phyloP scores from a whole-genome alignment of 2,329 filamentous ascomycete species.

The Trichoderma sp. region DNA sequence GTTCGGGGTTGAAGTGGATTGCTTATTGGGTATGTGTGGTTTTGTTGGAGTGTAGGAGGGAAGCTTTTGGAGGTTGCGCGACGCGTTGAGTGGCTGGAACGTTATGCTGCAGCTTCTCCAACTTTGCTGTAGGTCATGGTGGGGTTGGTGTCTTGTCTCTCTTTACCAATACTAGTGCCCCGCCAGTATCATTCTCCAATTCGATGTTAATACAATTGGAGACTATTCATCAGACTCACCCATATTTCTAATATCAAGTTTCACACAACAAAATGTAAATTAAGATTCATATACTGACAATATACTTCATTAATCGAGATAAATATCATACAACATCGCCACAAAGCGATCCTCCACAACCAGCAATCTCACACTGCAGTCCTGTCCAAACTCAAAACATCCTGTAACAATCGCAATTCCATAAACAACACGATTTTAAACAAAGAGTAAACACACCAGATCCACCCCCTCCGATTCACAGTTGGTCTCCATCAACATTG shows the following conservation, averaged over 20 bases:
- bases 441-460: not conserved
- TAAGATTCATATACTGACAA: not conserved
- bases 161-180: not conserved
- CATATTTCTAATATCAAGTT: not conserved
- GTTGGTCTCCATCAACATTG: not conserved
- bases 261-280: not conserved
- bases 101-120: not conserved
- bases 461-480: not conserved
- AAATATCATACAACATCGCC: not conserved
- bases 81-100: not conserved
- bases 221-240: not conserved
- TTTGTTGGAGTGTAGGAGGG: not conserved
- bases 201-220: not conserved
- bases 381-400: not conserved
- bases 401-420: not conserved
- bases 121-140: not conserved
- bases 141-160: not conserved
- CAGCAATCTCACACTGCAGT: not conserved
- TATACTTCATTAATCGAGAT: not conserved
- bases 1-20: not conserved
- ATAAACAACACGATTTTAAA: not conserved
- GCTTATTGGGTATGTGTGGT: not conserved
- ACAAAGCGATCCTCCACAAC: not conserved
- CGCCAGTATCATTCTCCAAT: not conserved
- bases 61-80: not conserved